These are phyloP conservation scores for Ogataea populi-albae DNA, from an alignment of 805 yeast species.

Conservation along the genomic window DNA sequence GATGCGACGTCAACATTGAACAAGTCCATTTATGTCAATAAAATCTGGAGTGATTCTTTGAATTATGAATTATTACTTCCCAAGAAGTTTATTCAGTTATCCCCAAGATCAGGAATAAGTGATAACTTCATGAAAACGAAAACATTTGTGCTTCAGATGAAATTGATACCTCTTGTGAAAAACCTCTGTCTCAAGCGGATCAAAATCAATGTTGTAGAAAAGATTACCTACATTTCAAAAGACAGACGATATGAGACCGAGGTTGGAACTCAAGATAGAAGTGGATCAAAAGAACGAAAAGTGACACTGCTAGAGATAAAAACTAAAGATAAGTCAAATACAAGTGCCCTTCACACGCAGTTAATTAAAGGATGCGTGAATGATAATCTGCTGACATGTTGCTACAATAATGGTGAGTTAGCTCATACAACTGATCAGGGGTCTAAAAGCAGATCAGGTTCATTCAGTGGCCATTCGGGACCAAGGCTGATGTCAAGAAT, in stretches of 20 bases:
- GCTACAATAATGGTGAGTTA: conserved; percentile 38
- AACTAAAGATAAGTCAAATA: conserved; percentile 44
- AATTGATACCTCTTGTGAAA: conserved; percentile 64
- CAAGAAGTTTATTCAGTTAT: conserved; percentile 62
- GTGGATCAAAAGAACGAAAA: conserved; percentile 47
- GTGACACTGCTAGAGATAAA: conserved; percentile 62
- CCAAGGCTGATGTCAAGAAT: conserved; percentile 20
- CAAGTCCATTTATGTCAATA: conserved; percentile 73
- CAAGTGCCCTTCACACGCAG: conserved; percentile 51
- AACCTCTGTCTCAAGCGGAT: conserved; percentile 60
- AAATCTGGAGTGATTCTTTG: conserved; percentile 69
- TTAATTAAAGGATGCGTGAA: conserved; percentile 51
- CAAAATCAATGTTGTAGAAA: conserved; percentile 63
- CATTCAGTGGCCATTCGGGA: conserved; percentile 11
- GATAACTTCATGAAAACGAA: conserved; percentile 23
- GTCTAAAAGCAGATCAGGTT: conserved; percentile 21
- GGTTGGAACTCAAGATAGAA: conserved; percentile 38
- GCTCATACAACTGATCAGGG: conserved; percentile 2
- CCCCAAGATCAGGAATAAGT: conserved; percentile 42
- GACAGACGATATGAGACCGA: conserved; percentile 53
- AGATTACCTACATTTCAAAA: conserved; percentile 59
- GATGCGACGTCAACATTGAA: conserved; percentile 57
- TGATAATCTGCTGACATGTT: conserved; percentile 59
- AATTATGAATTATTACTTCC: conserved; percentile 73
- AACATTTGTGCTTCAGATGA: conserved; percentile 52